phyloP scores from a whole-genome alignment of 129 eudicot genomes.

The Sambucus nigra region DNA sequence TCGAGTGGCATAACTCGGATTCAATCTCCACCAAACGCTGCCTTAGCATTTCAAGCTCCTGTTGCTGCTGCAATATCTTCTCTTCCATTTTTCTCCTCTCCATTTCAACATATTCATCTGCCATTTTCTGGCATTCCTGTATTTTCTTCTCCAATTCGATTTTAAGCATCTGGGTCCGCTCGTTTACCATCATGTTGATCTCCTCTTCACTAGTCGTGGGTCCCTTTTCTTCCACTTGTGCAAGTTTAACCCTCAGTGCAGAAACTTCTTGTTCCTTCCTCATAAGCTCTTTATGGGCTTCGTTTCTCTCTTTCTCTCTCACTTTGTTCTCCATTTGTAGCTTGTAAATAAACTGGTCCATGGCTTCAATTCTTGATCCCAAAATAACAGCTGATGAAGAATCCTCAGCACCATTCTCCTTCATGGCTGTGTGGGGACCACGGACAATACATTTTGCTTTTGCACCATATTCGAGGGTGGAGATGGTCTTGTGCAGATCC shows the following conservation, averaged over 20 bases:
- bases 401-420: slow-evolving; percentile 59
- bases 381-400: slow-evolving; percentile 63
- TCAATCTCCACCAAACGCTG: slow-evolving; percentile 76
- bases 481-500: slow-evolving; percentile 85
- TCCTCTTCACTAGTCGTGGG: slow-evolving; percentile 44
- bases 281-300: slow-evolving; percentile 58
- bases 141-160: slow-evolving; percentile 63
- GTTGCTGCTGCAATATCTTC: slow-evolving; percentile 47
- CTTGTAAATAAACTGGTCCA: slow-evolving; percentile 84
- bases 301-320: slow-evolving; percentile 62
- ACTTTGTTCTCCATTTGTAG: slow-evolving; percentile 74
- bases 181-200: slow-evolving; percentile 57
- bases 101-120: slow-evolving; percentile 56
- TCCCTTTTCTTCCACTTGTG: slow-evolving; percentile 32
- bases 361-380: slow-evolving; percentile 78
- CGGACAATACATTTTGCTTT: slow-evolving; percentile 96
- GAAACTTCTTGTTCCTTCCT: slow-evolving; percentile 82
- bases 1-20: slow-evolving; percentile 38
- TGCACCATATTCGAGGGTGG: slow-evolving; percentile 93
- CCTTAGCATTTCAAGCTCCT: slow-evolving; percentile 64
- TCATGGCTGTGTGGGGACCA: slow-evolving; percentile 70
- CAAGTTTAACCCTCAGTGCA: slow-evolving; percentile 51
- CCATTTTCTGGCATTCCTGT: slow-evolving; percentile 76
- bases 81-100: slow-evolving; percentile 83
- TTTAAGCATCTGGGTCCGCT: slow-evolving; percentile 45